Percentiles rank a stretch among this genome's conserved stretches.
Conservation (phyloP, 2,329 filamentous ascomycete genomes). For the Pseudocercospora musae region DNA sequence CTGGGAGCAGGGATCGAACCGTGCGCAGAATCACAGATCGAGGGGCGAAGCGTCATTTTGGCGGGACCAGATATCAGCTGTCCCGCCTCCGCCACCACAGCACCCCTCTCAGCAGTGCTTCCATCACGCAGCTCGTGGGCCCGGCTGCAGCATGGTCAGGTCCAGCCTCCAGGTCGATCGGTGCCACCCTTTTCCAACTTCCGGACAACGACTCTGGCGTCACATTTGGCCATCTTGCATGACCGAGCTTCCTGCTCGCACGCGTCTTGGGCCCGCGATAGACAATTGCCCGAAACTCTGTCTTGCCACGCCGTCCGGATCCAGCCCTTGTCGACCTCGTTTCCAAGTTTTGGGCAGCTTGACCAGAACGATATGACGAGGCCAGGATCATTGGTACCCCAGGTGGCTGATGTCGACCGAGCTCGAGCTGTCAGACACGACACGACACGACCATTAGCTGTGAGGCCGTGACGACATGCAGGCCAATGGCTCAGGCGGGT, state of each 20-base stretch:
- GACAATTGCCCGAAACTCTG: neutral
- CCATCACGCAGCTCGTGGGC: neutral
- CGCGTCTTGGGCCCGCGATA: neutral
- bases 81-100: neutral
- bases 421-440: neutral
- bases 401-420: neutral
- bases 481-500: neutral
- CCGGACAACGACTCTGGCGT: neutral
- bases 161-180: neutral
- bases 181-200: neutral
- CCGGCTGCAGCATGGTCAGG: neutral
- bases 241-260: neutral
- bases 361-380: slow-evolving; percentile 1
- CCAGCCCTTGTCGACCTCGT: neutral
- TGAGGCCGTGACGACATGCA: slow-evolving; percentile 2
- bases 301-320: neutral
- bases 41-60: too few relatives aligned
- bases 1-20: neutral
- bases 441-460: neutral
- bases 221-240: neutral
- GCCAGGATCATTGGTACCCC: neutral
- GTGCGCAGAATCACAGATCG: neutral
- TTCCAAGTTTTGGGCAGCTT: neutral
- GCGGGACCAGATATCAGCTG: too few relatives aligned
- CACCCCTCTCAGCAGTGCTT: too few relatives aligned